Percentiles rank a stretch among this genome's conserved stretches.
Conservation (phyloP, 1,284 basidiomycete genomes). For the Wallemia ichthyophaga region DNA sequence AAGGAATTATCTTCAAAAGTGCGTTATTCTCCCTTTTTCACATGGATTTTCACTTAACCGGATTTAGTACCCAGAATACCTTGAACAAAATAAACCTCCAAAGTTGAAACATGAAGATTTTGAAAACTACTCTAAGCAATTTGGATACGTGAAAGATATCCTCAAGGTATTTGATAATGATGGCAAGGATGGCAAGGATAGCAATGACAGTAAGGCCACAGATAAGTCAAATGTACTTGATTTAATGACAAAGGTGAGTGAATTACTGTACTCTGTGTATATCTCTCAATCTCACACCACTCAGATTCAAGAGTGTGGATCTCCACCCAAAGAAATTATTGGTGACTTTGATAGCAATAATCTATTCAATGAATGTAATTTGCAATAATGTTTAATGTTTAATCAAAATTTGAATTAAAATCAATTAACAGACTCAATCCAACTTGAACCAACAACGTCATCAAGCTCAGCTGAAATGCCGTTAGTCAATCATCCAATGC, state of each 20-base stretch:
- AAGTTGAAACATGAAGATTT: background rate
- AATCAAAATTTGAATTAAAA: no score
- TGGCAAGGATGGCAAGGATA: no score
- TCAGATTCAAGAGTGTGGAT: slow-evolving; percentile 57
- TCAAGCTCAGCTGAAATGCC: no score
- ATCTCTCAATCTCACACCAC: background rate
- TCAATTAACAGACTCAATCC: no score
- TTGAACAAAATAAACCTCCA: background rate
- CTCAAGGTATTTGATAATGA: slow-evolving; percentile 44
- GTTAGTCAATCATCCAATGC: background rate
- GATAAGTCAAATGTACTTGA: slow-evolving; percentile 20
- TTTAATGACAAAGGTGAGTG: slow-evolving; percentile 1
- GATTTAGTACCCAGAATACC: slow-evolving; percentile 1
- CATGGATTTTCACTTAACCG: slow-evolving; percentile 1
- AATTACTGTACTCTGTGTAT: background rate
- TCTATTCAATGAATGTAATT: background rate
- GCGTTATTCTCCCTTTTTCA: slow-evolving; percentile 9
- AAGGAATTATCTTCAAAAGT: slow-evolving; percentile 66
- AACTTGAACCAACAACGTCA: no score
- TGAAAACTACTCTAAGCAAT: background rate
- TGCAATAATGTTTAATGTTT: background rate
- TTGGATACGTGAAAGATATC: background rate
- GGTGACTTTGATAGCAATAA: slow-evolving; percentile 22
- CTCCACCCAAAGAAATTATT: slow-evolving; percentile 69
- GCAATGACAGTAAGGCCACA: no score